Evolutionary conservation across 2,329 filamentous ascomycete genomes (phyloP).

Genomic region (Talaromyces sp.): DNA sequence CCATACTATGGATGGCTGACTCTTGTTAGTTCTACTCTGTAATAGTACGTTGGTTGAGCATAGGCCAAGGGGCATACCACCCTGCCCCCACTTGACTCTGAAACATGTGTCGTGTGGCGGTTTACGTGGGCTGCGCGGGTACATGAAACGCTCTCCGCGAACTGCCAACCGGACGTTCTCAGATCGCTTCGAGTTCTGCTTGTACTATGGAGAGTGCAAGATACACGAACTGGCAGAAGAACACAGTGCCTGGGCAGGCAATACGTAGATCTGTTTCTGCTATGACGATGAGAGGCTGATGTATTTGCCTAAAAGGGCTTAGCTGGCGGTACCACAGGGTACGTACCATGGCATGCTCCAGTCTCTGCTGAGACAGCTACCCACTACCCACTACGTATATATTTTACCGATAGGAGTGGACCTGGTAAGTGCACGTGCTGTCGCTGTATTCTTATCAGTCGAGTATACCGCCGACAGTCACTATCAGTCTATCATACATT

Average conservation of each 20-base stretch:
- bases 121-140: neutral
- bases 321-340: neutral
- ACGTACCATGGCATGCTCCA: neutral
- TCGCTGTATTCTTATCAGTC: neutral
- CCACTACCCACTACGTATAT: neutral
- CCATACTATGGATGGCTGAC: neutral
- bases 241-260: neutral
- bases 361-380: neutral
- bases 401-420: neutral
- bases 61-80: neutral
- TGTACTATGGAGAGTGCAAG: no score
- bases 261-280: neutral
- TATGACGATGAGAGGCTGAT: neutral
- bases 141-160: constrained; percentile 1
- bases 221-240: neutral
- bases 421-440: neutral
- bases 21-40: neutral
- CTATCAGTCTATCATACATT: neutral
- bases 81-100: neutral
- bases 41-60: neutral
- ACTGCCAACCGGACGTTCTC: neutral
- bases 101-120: neutral
- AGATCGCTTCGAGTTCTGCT: neutral
- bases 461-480: neutral
- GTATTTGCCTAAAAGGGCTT: constrained; percentile 1